Percentiles rank a stretch among this genome's conserved stretches.
Evolutionary conservation across 192 early-diverging fungal species (phyloP).

Genomic region (Geosiphon pyriformis): DNA sequence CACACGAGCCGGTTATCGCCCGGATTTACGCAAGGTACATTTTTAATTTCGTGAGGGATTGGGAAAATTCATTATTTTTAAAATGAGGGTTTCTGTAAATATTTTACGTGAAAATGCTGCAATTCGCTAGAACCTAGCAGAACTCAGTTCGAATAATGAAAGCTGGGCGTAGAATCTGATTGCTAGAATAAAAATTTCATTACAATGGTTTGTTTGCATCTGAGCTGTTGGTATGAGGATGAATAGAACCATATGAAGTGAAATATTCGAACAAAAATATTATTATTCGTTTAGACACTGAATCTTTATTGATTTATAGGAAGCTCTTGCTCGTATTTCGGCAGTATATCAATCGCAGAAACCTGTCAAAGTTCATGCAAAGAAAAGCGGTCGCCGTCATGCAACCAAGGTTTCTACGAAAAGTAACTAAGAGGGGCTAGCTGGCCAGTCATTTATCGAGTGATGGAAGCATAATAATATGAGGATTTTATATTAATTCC

Average conservation of each 20-base stretch:
- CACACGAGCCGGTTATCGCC: conserved; percentile 56
- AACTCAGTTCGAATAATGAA: conserved; percentile 32
- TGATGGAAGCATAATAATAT: no score
- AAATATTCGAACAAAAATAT: no score
- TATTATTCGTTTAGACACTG: no score
- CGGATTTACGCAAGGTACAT: conserved; percentile 67
- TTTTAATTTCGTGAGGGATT: no score
- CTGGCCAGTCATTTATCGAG: no score
- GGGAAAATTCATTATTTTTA: not conserved
- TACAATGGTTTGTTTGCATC: no score
- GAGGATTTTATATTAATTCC: no score
- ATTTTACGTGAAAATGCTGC: conserved; percentile 2
- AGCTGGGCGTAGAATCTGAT: conserved; percentile 36
- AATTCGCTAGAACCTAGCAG: conserved; percentile 44
- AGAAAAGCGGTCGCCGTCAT: conserved; percentile 42
- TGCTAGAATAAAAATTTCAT: conserved; percentile 33
- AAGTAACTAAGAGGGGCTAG: conserved; percentile 1
- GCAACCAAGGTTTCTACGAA: not conserved
- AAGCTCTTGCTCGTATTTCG: conserved; percentile 67
- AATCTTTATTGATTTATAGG: no score
- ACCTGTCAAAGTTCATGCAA: conserved; percentile 50
- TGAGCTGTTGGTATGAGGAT: no score
- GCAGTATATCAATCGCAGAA: conserved; percentile 62
- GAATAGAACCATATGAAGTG: no score
- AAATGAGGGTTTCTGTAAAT: no score